Evolutionary conservation across 768 basidiomycete species (phyloP).

Genomic region (Leucosporidium creatinivorum): DNA sequence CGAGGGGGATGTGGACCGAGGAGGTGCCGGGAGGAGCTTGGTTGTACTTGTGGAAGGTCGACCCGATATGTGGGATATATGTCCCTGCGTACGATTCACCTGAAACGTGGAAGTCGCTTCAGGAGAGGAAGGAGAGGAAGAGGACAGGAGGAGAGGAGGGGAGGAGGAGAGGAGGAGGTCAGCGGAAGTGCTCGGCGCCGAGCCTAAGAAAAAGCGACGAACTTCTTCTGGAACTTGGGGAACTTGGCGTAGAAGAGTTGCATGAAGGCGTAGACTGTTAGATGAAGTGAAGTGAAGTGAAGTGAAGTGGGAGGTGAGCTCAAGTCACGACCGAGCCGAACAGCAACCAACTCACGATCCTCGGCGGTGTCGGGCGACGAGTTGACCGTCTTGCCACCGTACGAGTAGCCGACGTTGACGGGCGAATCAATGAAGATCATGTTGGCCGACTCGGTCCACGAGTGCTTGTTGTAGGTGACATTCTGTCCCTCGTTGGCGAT

Average conservation of each 20-base stretch:
- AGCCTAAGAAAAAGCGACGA: slow-evolving; percentile 56
- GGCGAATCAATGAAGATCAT: slow-evolving; percentile 43
- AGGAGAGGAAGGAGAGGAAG: too few species aligned
- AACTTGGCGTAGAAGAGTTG: slow-evolving; percentile 71
- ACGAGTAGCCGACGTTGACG: slow-evolving; percentile 81
- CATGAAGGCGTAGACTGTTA: slow-evolving; percentile 58
- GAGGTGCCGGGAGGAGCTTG: slow-evolving; percentile 44
- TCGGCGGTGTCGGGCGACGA: slow-evolving; percentile 77
- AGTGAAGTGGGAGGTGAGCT: slow-evolving; percentile 3
- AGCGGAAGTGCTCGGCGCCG: neutral
- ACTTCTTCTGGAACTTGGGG: slow-evolving; percentile 56
- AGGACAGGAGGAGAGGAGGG: too few species aligned
- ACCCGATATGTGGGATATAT: slow-evolving; percentile 80
- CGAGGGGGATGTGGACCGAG: slow-evolving; percentile 38
- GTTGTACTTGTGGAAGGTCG: slow-evolving; percentile 71
- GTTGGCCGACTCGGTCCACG: slow-evolving; percentile 63
- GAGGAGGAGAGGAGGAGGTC: neutral
- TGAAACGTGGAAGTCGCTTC: slow-evolving; percentile 41
- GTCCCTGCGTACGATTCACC: slow-evolving; percentile 51
- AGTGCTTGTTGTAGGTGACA: slow-evolving; percentile 65
- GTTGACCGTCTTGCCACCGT: slow-evolving; percentile 65
- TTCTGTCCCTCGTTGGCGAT: slow-evolving; percentile 62
- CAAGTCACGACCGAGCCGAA: slow-evolving; percentile 33
- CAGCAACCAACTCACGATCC: slow-evolving; percentile 54
- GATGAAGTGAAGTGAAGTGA: too few species aligned